phyloP scores from a whole-genome alignment of 306 rosid genomes.

The Acacia crassicarpa region DNA sequence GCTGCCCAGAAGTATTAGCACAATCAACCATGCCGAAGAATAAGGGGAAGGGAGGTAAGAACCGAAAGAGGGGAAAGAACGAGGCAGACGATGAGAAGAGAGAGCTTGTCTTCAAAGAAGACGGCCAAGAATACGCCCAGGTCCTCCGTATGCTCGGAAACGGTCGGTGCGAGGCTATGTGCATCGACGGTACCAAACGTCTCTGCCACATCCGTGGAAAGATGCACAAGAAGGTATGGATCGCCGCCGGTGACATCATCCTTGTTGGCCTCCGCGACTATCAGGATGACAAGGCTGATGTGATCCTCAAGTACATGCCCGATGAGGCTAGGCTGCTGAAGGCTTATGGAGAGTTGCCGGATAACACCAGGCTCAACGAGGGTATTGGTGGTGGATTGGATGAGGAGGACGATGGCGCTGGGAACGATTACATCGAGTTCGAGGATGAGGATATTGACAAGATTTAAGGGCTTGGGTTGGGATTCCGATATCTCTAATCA shows the following conservation, averaged over 20 bases:
- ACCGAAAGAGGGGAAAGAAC: slow-evolving; percentile 68
- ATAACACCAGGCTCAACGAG: slow-evolving; percentile 52
- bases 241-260: slow-evolving; percentile 64
- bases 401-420: slow-evolving; percentile 51
- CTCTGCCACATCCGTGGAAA: slow-evolving; percentile 64
- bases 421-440: slow-evolving; percentile 53
- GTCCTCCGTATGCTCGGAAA: slow-evolving; percentile 58
- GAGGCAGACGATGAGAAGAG: slow-evolving; percentile 62
- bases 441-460: slow-evolving; percentile 65
- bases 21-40: slow-evolving; percentile 55
- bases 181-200: slow-evolving; percentile 59
- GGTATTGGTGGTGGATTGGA: slow-evolving; percentile 55
- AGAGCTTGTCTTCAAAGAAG: slow-evolving; percentile 67
- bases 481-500: neutral
- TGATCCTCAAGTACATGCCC: slow-evolving; percentile 65
- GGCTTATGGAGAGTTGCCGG: slow-evolving; percentile 71
- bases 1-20: neutral
- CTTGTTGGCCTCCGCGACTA: slow-evolving; percentile 61
- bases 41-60: slow-evolving; percentile 75
- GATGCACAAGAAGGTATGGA: slow-evolving; percentile 78
- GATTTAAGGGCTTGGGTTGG: slow-evolving; percentile 29
- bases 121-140: slow-evolving; percentile 66
- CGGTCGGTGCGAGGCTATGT: slow-evolving; percentile 60
- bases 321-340: slow-evolving; percentile 65
- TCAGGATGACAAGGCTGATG: slow-evolving; percentile 71